Base-by-base conservation (phyloP, 208 protist species). In the Leishmania tropica region DNA sequence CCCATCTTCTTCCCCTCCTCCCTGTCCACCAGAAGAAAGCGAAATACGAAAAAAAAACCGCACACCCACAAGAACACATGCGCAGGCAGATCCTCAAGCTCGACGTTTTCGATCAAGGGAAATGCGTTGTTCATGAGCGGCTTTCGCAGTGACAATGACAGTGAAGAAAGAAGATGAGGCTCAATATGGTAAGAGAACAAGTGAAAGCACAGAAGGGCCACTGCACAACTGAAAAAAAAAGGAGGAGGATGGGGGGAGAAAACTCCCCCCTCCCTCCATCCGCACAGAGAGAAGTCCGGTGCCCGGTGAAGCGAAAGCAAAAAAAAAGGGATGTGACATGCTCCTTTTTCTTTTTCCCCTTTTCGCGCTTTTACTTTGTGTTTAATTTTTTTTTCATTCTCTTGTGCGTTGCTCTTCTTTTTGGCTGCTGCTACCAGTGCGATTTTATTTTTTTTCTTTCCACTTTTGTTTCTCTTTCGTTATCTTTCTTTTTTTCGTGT, bases 391-490 rank as follows among this genome's bases (percentile, higher is more conserved):
- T 64, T 11, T 48, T 15, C 10, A 4, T 35, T 42, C 56, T 42
- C 51, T 78, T 70, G n/a, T 65, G 48, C 73, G 17, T 76, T 75
- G 13, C 31, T 80, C 8, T 76, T 75, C 40, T 83, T 79, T 87
- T 87, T 58, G 51, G 51, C 53, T 60, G n/a, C 73, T 76, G 73
- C 47, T 76, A 64, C 45, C 11, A 19, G 73, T 76, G 73, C 35
- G 21, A 60, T 67, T 37, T 53, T 62, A 71, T 71, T 17, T 72
- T n/a, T 47, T 75, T 60, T 42, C 58, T 75, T 75, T 81, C 13
- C 47, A 17, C 45, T 19, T 75, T 79, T 54, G 47, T 76, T 53
- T 40, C 71, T 80, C 48, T 76, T 79, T 76, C 68, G 53, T 47
- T 64, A 54, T 75, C 24, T 56, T 64, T 42, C n/a, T 54, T 42